Evolutionary conservation across 805 yeast genomes (phyloP), one percentile per base, ranked within the genome.

Genomic region (Ogataea neopini): DNA sequence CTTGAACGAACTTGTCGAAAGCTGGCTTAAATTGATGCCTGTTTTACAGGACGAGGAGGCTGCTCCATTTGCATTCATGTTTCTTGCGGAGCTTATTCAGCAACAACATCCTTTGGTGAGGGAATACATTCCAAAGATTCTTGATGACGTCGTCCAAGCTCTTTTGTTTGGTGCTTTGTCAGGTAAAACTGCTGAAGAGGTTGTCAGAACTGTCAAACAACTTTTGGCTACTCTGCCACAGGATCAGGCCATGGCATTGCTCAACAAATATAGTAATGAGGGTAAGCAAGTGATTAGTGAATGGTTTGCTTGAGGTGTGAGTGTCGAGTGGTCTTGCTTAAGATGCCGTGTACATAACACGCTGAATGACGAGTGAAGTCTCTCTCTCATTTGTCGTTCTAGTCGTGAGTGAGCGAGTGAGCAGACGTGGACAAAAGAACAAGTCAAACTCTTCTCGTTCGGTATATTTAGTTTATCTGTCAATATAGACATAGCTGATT

Each of bases 11-110:
- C 78, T 87, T 20, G 71, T 88, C 41, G 77, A 74, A 25, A 84
- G 78, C 50, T 94, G 98, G 98, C 71, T 94, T 44, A 76, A 77
- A 51, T 76, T 88, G 9, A 77, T 94, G 55, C 99, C 98, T 18
- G 78, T 92, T 35, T 68, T 83, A 18, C 86, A 81, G 57, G 97
- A 94, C 64, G 86, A 82, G 35, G 94, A 87, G 56, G 96, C 96
- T 4, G 97, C 97, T 3, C 82, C 89, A 13, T 88, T 77, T 65
- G 82, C 88, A 15, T 94, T 89, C 69, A 74, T 77, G 57, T 91
- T 88, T 63, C 72, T 91, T 54, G 71, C 83, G 7, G 86, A 84
- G 51, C 72, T 91, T 60, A 84, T 90, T 35, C 84, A 83, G 43
- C 76, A 75, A 44, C 76, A 79, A 44, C 90, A 88, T 52, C 77